phyloP scores from a whole-genome alignment of 495 filamentous ascomycete genomes.

The Pyrenula aspistea region DNA sequence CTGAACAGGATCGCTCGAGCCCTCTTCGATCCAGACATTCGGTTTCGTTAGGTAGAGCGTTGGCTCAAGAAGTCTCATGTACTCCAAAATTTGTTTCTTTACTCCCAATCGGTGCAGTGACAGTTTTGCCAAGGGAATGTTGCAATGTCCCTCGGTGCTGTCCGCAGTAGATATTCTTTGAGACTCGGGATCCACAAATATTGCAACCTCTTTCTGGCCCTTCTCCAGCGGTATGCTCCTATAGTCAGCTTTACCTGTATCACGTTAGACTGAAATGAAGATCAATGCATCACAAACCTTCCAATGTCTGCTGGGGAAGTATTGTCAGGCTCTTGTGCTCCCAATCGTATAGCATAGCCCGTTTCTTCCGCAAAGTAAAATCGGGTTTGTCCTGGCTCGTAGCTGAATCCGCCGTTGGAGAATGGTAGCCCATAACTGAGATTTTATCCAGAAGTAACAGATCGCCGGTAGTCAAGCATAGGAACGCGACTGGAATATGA shows the following conservation, averaged over 20 bases:
- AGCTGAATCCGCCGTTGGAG: no score
- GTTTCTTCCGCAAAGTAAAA: no score
- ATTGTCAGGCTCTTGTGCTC: background rate
- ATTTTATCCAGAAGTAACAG: no score
- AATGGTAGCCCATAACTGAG: no score
- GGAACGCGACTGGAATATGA: no score
- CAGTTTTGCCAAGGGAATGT: background rate
- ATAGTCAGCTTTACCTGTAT: background rate
- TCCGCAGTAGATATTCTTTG: background rate
- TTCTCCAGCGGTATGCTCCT: background rate
- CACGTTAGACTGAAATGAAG: no score
- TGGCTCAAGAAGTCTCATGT: background rate
- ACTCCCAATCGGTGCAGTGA: background rate
- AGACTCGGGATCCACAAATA: background rate
- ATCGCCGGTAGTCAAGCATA: no score
- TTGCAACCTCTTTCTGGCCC: background rate
- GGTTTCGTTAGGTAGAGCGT: background rate
- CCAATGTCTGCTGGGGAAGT: background rate
- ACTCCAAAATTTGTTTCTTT: background rate
- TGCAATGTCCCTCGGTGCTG: background rate
- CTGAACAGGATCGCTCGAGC: no score
- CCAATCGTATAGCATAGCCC: background rate
- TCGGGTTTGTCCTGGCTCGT: no score
- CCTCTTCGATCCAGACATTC: background rate
- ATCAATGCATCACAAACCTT: no score